Evolutionary conservation across 768 basidiomycete genomes (phyloP).

Genomic region (Amanita muscaria): DNA sequence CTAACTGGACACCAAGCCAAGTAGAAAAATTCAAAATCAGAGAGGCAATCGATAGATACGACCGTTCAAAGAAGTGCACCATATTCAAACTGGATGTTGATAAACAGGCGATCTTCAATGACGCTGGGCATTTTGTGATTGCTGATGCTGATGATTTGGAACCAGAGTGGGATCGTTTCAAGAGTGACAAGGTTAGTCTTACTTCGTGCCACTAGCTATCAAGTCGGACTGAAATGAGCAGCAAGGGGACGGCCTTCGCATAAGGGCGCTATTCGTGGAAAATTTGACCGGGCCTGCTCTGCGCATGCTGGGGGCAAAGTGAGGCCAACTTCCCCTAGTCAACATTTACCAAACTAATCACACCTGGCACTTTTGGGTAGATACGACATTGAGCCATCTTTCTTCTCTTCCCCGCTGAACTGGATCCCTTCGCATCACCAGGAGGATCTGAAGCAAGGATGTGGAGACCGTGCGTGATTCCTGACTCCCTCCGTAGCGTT

Average conservation of each 20-base stretch:
- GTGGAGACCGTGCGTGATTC: conserved; percentile 44
- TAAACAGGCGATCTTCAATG: conserved; percentile 25
- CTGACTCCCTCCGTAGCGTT: neutral
- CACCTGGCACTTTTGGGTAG: too few species aligned
- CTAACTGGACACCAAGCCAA: conserved; percentile 47
- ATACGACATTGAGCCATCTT: conserved; percentile 57
- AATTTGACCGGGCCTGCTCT: conserved; percentile 42
- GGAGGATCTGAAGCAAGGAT: conserved; percentile 30
- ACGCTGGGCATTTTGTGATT: conserved; percentile 14
- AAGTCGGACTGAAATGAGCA: conserved; percentile 2
- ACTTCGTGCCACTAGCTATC: neutral
- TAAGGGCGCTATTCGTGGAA: conserved; percentile 46
- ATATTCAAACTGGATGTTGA: conserved; percentile 36
- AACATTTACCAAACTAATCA: too few species aligned
- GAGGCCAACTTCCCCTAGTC: too few species aligned
- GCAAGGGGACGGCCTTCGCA: conserved; percentile 27
- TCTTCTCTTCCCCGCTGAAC: conserved; percentile 54
- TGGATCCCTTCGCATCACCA: conserved; percentile 64
- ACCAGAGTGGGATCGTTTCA: conserved; percentile 29
- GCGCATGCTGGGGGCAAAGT: conserved; percentile 55
- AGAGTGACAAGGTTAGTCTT: conserved; percentile 25
- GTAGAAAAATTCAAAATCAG: conserved; percentile 31
- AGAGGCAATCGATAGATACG: conserved; percentile 25
- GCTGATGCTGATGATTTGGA: conserved; percentile 13
- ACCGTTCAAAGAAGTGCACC: conserved; percentile 17